Evolutionary conservation across 345 rosid genomes (phyloP).

Genomic region (Limnanthes douglasii): DNA sequence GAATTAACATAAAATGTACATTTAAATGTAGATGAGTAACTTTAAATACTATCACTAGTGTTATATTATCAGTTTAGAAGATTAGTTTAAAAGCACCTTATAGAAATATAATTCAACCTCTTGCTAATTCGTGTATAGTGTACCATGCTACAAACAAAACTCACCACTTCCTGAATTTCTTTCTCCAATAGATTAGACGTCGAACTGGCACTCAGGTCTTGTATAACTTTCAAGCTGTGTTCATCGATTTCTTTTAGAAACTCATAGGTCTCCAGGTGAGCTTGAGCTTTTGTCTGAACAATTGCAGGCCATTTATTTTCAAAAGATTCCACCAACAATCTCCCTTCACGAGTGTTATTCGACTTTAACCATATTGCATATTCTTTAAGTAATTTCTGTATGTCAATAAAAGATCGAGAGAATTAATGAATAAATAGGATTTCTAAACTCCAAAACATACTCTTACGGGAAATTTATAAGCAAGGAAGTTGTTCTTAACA

Average conservation of each 20-base stretch:
- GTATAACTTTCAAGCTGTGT: constrained; percentile 37
- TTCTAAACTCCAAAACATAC: too few species aligned
- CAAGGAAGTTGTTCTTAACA: too few species aligned
- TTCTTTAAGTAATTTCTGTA: constrained; percentile 58
- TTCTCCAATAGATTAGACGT: constrained; percentile 53
- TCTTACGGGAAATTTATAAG: too few species aligned
- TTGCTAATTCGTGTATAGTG: too few species aligned
- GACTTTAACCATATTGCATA: constrained; percentile 56
- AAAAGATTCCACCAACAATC: constrained; percentile 50
- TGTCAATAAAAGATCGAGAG: constrained; percentile 7
- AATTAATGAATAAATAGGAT: too few species aligned
- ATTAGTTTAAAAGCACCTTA: too few species aligned
- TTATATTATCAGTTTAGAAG: too few species aligned
- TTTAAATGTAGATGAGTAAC: too few species aligned
- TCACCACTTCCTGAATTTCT: constrained; percentile 73
- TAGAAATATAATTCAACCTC: too few species aligned
- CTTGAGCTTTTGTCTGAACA: constrained; percentile 18
- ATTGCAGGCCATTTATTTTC: constrained; percentile 56
- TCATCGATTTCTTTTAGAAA: constrained; percentile 30
- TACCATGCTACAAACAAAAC: constrained; percentile 16
- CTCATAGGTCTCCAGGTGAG: constrained; percentile 29
- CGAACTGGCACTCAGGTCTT: constrained; percentile 38
- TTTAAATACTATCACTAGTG: too few species aligned
- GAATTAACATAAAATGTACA: too few species aligned
- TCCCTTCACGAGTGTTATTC: constrained; percentile 47